These are phyloP conservation scores for Phytophthora sansomeana DNA, from an alignment of 352 stramenopile species.

Conservation along the genomic window DNA sequence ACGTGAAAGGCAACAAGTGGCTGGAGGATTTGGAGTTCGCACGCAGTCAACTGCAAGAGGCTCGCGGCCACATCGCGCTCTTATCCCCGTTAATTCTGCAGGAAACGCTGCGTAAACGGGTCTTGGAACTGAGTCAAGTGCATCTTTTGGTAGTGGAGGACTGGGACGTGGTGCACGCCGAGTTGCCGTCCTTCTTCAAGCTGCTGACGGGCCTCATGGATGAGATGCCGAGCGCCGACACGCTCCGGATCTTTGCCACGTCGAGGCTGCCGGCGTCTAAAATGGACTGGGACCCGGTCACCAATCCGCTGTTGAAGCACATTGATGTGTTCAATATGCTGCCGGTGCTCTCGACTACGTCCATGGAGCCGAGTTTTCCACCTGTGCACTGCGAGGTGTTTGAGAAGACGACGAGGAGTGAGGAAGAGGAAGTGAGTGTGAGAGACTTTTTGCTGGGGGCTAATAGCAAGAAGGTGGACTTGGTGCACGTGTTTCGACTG, in stretches of 20 bases:
- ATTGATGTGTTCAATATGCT: slow-evolving; percentile 73
- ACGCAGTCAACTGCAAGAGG: slow-evolving; percentile 23
- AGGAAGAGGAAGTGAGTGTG: slow-evolving; percentile 35
- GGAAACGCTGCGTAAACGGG: slow-evolving; percentile 41
- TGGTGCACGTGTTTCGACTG: slow-evolving; percentile 64
- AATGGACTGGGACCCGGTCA: slow-evolving; percentile 52
- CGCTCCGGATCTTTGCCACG: slow-evolving; percentile 68
- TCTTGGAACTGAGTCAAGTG: slow-evolving; percentile 41
- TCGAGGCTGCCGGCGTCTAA: slow-evolving; percentile 56
- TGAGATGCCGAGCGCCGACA: slow-evolving; percentile 4
- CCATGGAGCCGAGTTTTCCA: slow-evolving; percentile 37
- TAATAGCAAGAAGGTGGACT: slow-evolving; percentile 77
- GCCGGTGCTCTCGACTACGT: slow-evolving; percentile 42
- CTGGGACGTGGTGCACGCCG: slow-evolving; percentile 69
- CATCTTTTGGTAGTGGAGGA: slow-evolving; percentile 67
- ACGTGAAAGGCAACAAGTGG: slow-evolving; percentile 24
- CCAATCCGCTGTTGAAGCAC: slow-evolving; percentile 68
- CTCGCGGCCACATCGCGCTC: slow-evolving; percentile 45
- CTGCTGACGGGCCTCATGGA: slow-evolving; percentile 30
- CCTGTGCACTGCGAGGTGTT: slow-evolving; percentile 70
- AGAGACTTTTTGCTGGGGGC: slow-evolving; percentile 72
- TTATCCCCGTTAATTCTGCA: slow-evolving; percentile 61
- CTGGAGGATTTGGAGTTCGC: slow-evolving; percentile 30
- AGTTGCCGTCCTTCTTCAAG: slow-evolving; percentile 71
- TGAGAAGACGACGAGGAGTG: slow-evolving; percentile 6